Evolutionary conservation across 805 yeast genomes (phyloP).

Genomic region (Candida xiaguanensis): DNA sequence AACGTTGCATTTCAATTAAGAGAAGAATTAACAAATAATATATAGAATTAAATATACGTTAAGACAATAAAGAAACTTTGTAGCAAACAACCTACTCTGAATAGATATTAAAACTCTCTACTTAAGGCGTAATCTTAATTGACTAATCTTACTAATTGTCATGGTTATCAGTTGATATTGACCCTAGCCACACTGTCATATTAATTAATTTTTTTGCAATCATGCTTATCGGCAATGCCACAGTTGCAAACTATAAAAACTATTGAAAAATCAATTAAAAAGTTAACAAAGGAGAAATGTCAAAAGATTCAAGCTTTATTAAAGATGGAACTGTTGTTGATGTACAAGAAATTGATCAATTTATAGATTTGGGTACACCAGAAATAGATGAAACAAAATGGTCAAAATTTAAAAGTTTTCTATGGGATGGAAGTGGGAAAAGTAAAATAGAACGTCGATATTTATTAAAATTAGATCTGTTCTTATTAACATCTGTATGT

Average conservation of each 20-base stretch:
- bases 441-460: conserved; percentile 34
- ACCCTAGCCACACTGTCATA: neutral
- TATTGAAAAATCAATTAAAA: conserved; percentile 22
- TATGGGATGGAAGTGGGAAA: conserved; percentile 38
- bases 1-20: conserved; percentile 41
- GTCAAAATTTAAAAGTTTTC: conserved; percentile 21
- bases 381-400: conserved; percentile 5
- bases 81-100: too few relatives aligned
- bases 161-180: too few relatives aligned
- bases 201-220: neutral
- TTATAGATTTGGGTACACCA: conserved; percentile 7
- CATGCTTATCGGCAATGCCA: conserved; percentile 1
- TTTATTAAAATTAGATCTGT: conserved; percentile 34
- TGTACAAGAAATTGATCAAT: conserved; percentile 1
- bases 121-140: too few relatives aligned
- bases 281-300: conserved; percentile 18
- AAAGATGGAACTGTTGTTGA: conserved; percentile 20
- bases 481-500: conserved; percentile 54
- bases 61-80: too few relatives aligned
- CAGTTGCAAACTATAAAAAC: conserved; percentile 1
- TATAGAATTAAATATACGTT: neutral
- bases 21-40: conserved; percentile 18
- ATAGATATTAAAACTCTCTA: too few relatives aligned
- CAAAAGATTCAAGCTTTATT: conserved; percentile 11
- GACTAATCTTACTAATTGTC: too few relatives aligned